Conservation (phyloP, 2,329 filamentous ascomycete species). For the Daldinia sp. region DNA sequence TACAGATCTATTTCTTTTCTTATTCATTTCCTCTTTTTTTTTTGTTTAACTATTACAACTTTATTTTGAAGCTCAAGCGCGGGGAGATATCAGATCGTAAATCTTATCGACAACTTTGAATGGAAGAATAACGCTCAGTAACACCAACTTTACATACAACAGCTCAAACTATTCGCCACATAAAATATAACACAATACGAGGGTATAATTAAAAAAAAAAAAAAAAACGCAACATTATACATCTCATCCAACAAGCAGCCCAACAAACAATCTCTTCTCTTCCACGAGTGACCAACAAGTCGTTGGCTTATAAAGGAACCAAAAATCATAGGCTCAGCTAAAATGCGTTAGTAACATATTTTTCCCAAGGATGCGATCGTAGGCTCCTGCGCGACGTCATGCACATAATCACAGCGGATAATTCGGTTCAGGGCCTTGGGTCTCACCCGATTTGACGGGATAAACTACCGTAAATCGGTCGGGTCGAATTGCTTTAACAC, state of each 20-base stretch:
- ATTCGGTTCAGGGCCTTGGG: constrained; percentile 31
- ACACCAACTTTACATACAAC: neutral
- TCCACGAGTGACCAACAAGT: neutral
- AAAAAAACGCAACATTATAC: neutral
- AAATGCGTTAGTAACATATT: constrained; percentile 9
- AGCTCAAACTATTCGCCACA: constrained; percentile 6
- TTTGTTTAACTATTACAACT: neutral
- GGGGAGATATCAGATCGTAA: neutral
- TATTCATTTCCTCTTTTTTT: neutral
- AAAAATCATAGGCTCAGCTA: constrained; percentile 11
- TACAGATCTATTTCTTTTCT: neutral
- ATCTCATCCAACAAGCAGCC: neutral
- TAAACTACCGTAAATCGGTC: constrained; percentile 16
- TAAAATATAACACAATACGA: neutral
- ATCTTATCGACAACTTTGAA: neutral
- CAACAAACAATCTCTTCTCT: neutral
- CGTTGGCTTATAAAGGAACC: constrained; percentile 4
- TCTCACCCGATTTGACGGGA: constrained; percentile 33
- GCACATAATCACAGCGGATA: constrained; percentile 32
- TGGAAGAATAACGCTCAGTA: constrained; percentile 3
- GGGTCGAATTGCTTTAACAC: constrained; percentile 12
- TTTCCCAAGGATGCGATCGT: constrained; percentile 5
- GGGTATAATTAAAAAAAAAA: neutral
- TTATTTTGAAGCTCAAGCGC: neutral
- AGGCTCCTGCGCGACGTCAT: constrained; percentile 32